Evolutionary conservation across 345 rosid species (phyloP), one percentile per base, ranked within the genome.

Genomic region (Boechera divaricarpa): DNA sequence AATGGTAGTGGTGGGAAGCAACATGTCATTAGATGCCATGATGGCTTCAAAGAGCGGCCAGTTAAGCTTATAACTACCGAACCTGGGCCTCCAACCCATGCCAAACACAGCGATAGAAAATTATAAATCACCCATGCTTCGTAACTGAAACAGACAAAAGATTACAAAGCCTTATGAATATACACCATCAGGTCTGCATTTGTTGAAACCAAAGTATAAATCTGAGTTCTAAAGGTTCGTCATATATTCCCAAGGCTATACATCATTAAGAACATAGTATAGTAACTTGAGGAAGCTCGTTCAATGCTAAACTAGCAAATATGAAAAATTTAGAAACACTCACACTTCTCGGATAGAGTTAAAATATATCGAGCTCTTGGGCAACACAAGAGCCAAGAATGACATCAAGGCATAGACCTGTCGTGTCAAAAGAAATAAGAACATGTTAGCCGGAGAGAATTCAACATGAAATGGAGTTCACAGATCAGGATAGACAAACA

Each of bases 11-110:
- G 96, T 70, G 94, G 96, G 75, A 91, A 80, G 83, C 98, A 94
- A 79, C 98, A 94, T 21, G 98, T 91, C 93, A 94, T 90, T 78
- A 94, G 83, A 82, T 76, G 84, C 82, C 85, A 86, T 5, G 96
- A 87, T 42, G 98, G 97, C 89, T 90, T 89, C 69, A 94, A 64
- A 62, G 87, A 83, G 52, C 97, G 87, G 26, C 98, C 97, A 70
- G 86, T 91, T 82, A 94, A 87, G 72, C 98, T 94, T 67, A 94
- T 76, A 61, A 91, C 97, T 72, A 94, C 98, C 3, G 96, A 88
- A 67, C 97, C 98, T 65, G 98, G 97, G 33, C 98, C 97, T 74
- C 98, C 98, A 84, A 94, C 98, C 98, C 98, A 94, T 12, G 94
- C 97, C 75, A 94, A 87, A 85, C 97, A 94, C 66, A 94, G 75